Conservation (phyloP, 1,284 basidiomycete genomes). For the Leccinum holopus region DNA sequence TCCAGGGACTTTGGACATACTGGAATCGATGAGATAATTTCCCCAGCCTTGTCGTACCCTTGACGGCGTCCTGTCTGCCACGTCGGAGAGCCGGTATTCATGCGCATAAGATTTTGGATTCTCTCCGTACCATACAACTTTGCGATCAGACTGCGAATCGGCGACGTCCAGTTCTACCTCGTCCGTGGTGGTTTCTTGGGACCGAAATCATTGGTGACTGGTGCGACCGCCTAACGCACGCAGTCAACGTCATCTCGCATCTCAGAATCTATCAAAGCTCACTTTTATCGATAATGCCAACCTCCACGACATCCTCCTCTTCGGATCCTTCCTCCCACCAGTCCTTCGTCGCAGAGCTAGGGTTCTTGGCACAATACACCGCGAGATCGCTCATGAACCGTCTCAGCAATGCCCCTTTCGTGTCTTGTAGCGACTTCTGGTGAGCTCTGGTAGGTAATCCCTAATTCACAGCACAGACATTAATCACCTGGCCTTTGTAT, state of each 20-base stretch:
- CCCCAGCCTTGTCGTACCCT: conserved; percentile 75
- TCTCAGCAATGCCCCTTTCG: conserved; percentile 78
- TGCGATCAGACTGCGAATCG: conserved; percentile 83
- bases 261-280: conserved; percentile 30
- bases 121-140: conserved; percentile 72
- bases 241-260: conserved; percentile 8
- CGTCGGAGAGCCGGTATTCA: neutral
- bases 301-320: conserved; percentile 55
- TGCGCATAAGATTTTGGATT: neutral
- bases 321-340: conserved; percentile 62
- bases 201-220: conserved; percentile 81
- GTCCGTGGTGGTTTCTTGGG: conserved; percentile 72
- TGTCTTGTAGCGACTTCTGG: conserved; percentile 63
- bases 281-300: conserved; percentile 69
- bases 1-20: conserved; percentile 53
- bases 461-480: conserved; percentile 39
- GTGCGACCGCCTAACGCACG: conserved; percentile 51
- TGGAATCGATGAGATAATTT: conserved; percentile 94
- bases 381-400: conserved; percentile 85
- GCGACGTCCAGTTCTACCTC: conserved; percentile 89
- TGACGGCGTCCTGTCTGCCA: conserved; percentile 1
- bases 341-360: conserved; percentile 49
- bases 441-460: conserved; percentile 90
- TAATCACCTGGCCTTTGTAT: conserved; percentile 9
- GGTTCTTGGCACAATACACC: conserved; percentile 62